Percentiles rank a stretch among this genome's conserved stretches.
These are phyloP conservation scores for Bertia moriformis DNA, from an alignment of 2,329 filamentous ascomycete genomes.

Conservation along the genomic window DNA sequence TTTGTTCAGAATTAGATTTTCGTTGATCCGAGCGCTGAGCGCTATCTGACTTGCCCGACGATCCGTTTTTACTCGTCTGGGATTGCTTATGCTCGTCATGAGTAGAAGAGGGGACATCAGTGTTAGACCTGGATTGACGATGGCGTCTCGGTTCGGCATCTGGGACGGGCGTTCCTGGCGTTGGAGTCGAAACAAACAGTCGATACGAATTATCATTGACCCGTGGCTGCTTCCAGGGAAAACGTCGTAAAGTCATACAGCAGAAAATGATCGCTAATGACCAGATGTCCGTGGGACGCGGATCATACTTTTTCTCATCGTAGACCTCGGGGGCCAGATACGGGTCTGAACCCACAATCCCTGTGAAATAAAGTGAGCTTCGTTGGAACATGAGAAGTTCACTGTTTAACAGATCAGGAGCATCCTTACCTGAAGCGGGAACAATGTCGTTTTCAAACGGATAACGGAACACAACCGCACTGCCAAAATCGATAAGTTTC, in stretches of 20 bases:
- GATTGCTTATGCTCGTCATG: not conserved
- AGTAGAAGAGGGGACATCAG: not conserved
- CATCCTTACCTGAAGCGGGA: conserved; percentile 61
- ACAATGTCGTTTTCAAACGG: conserved; percentile 87
- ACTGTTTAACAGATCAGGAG: not conserved
- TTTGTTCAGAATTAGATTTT: not conserved
- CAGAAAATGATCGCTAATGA: conserved; percentile 61
- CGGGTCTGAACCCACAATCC: conserved; percentile 48
- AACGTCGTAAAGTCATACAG: conserved; percentile 55
- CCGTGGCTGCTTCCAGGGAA: conserved; percentile 57
- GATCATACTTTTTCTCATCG: conserved; percentile 53
- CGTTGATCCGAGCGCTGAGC: not conserved
- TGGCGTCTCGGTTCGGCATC: conserved; percentile 2
- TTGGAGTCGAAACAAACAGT: conserved; percentile 48
- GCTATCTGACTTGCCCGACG: not conserved
- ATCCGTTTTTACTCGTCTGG: not conserved
- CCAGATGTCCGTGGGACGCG: conserved; percentile 55
- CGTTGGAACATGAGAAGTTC: conserved; percentile 4
- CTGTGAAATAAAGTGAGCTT: conserved; percentile 16
- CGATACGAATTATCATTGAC: conserved; percentile 54
- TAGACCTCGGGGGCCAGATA: conserved; percentile 59
- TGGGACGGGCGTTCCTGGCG: conserved; percentile 3
- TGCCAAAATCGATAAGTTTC: conserved; percentile 99
- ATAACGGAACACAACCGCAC: conserved; percentile 91
- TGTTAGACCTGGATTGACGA: conserved; percentile 2